phyloP scores from a whole-genome alignment of 1,284 basidiomycete species.

The Thecaphora thlaspeos region DNA sequence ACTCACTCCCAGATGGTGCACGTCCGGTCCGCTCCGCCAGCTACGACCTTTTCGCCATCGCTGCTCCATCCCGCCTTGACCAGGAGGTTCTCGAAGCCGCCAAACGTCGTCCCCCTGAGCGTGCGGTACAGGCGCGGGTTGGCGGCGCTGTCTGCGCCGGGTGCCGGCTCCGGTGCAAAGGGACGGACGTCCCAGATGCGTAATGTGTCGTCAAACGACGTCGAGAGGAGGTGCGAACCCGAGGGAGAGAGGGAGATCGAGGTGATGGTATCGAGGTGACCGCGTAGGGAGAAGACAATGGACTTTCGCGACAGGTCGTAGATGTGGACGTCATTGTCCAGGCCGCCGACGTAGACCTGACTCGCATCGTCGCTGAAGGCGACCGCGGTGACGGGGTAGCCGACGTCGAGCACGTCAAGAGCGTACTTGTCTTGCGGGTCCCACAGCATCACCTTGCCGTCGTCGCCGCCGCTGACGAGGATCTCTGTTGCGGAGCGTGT shows the following conservation, averaged over 20 bases:
- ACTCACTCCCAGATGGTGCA: slow-evolving; percentile 53
- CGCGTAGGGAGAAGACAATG: slow-evolving; percentile 40
- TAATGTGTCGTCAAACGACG: slow-evolving; percentile 49
- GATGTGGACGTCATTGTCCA: slow-evolving; percentile 57
- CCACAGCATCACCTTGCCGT: slow-evolving; percentile 55
- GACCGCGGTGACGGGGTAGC: slow-evolving; percentile 56
- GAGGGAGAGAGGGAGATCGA: slow-evolving; percentile 47
- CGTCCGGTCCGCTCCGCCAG: slow-evolving; percentile 52
- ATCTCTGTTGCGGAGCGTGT: slow-evolving; percentile 40
- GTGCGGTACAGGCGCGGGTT: slow-evolving; percentile 49
- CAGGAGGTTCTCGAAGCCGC: slow-evolving; percentile 52
- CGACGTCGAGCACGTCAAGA: slow-evolving; percentile 46
- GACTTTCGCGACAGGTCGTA: slow-evolving; percentile 47
- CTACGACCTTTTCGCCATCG: slow-evolving; percentile 46
- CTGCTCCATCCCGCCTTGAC: slow-evolving; percentile 44
- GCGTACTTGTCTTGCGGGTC: slow-evolving; percentile 41
- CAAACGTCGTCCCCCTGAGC: slow-evolving; percentile 46
- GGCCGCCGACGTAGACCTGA: slow-evolving; percentile 53
- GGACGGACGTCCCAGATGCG: slow-evolving; percentile 58
- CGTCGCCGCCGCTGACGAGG: slow-evolving; percentile 49
- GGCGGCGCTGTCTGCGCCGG: slow-evolving; percentile 14
- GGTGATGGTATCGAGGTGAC: slow-evolving; percentile 48
- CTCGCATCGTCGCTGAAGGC: slow-evolving; percentile 53
- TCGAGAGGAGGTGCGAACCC: slow-evolving; percentile 52
- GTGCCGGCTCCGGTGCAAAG: slow-evolving; percentile 49